Evolutionary conservation across 495 filamentous ascomycete genomes (phyloP).

Genomic region (Acidomyces sp.): DNA sequence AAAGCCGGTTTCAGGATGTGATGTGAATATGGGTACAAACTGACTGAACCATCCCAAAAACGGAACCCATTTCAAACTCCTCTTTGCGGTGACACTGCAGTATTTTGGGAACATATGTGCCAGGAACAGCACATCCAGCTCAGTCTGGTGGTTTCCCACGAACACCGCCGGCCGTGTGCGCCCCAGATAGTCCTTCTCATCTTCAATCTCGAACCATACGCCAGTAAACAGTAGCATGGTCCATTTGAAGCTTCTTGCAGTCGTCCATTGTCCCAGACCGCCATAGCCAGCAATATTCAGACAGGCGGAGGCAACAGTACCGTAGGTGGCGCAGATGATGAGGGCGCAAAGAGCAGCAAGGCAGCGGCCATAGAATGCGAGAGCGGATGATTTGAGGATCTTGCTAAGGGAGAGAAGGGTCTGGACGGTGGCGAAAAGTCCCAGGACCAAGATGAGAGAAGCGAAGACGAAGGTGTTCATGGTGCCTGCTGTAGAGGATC

Average conservation of each 20-base stretch:
- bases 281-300: slow-evolving; percentile 58
- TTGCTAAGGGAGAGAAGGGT: slow-evolving; percentile 27
- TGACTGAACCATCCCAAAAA: slow-evolving; percentile 90
- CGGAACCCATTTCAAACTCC: slow-evolving; percentile 62
- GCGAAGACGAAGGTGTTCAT: slow-evolving; percentile 10
- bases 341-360: slow-evolving; percentile 60
- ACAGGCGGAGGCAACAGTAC: slow-evolving; percentile 57
- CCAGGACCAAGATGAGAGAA: slow-evolving; percentile 31
- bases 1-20: no score
- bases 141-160: slow-evolving; percentile 66
- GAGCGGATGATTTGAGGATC: slow-evolving; percentile 3
- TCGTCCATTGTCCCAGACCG: slow-evolving; percentile 74
- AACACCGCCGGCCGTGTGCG: slow-evolving; percentile 70
- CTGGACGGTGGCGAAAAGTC: slow-evolving; percentile 34
- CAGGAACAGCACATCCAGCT: slow-evolving; percentile 86
- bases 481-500: no score
- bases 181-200: slow-evolving; percentile 8
- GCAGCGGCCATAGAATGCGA: slow-evolving; percentile 52
- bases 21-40: no score
- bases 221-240: slow-evolving; percentile 63
- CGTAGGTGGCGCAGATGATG: slow-evolving; percentile 56
- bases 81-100: slow-evolving; percentile 89
- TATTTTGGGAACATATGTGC: slow-evolving; percentile 77
- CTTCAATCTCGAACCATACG: slow-evolving; percentile 57
- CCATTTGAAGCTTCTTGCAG: slow-evolving; percentile 62